phyloP scores from a whole-genome alignment of 164 flowering plant species.

The Umbilicus rupestris region DNA sequence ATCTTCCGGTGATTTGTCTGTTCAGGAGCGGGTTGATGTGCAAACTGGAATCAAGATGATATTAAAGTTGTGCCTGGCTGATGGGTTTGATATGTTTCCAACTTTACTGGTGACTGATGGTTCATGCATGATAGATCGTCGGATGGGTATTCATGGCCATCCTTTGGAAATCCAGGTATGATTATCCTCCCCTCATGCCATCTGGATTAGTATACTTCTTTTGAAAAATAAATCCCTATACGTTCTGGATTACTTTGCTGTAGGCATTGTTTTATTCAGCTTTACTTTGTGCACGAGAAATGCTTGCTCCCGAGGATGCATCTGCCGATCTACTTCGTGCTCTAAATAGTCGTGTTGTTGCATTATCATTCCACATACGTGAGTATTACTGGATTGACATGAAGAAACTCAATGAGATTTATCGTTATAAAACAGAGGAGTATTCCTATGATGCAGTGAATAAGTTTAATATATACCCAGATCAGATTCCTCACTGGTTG shows the following conservation, averaged over 20 bases:
- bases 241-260: conserved; percentile 3
- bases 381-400: conserved; percentile 42
- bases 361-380: conserved; percentile 36
- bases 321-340: conserved; percentile 30
- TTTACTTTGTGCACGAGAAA: conserved; percentile 32
- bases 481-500: conserved; percentile 43
- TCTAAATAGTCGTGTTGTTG: conserved; percentile 32
- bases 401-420: conserved; percentile 38
- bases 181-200: not conserved
- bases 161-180: conserved; percentile 92
- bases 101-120: conserved; percentile 86
- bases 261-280: conserved; percentile 41
- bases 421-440: conserved; percentile 45
- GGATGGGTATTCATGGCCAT: conserved; percentile 96
- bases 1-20: conserved; percentile 70
- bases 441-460: conserved; percentile 36
- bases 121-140: conserved; percentile 90
- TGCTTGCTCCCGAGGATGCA: conserved; percentile 30
- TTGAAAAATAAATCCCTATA: not conserved
- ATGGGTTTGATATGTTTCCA: conserved; percentile 98
- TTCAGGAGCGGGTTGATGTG: conserved; percentile 88
- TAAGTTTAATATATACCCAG: conserved; percentile 21
- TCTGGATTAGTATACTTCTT: not conserved
- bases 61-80: conserved; percentile 63
- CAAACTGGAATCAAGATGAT: conserved; percentile 81